Evolutionary conservation across 257 asterid species (phyloP).

Genomic region (Paraleonurus japonicus): DNA sequence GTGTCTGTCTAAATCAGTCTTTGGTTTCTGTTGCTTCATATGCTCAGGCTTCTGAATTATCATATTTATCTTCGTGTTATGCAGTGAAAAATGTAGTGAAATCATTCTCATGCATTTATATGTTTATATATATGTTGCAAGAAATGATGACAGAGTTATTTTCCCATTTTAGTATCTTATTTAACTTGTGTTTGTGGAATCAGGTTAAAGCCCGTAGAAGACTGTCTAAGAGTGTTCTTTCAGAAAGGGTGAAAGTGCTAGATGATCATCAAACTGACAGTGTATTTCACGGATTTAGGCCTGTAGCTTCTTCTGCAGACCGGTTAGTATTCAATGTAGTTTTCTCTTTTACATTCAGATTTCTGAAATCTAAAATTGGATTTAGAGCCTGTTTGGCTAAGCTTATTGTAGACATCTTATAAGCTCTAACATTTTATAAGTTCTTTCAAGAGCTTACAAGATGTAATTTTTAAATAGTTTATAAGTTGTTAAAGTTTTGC

Average conservation of each 20-base stretch:
- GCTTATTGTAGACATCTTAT: no score
- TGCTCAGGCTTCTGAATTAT: background rate
- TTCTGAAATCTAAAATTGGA: constrained; percentile 4
- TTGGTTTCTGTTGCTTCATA: background rate
- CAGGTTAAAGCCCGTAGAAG: constrained; percentile 56
- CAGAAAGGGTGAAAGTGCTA: constrained; percentile 67
- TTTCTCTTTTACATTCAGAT: constrained; percentile 21
- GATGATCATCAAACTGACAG: constrained; percentile 53
- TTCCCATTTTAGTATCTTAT: constrained; percentile 15
- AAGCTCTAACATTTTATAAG: no score
- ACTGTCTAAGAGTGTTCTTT: constrained; percentile 59
- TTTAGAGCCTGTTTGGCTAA: no score
- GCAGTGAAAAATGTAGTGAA: background rate
- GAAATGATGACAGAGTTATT: background rate
- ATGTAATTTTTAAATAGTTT: no score
- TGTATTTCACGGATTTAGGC: constrained; percentile 71
- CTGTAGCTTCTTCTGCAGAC: constrained; percentile 70
- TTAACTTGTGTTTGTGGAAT: constrained; percentile 26
- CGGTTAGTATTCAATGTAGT: constrained; percentile 46
- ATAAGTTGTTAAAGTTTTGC: no score
- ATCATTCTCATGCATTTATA: background rate
- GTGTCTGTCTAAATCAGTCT: background rate
- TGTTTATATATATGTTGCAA: background rate
- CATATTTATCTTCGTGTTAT: background rate
- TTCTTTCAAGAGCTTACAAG: no score